Percentiles rank a stretch among this genome's conserved stretches.
These are phyloP conservation scores for Ilex aquifolium DNA, from an alignment of 257 asterid species.

Conservation along the genomic window DNA sequence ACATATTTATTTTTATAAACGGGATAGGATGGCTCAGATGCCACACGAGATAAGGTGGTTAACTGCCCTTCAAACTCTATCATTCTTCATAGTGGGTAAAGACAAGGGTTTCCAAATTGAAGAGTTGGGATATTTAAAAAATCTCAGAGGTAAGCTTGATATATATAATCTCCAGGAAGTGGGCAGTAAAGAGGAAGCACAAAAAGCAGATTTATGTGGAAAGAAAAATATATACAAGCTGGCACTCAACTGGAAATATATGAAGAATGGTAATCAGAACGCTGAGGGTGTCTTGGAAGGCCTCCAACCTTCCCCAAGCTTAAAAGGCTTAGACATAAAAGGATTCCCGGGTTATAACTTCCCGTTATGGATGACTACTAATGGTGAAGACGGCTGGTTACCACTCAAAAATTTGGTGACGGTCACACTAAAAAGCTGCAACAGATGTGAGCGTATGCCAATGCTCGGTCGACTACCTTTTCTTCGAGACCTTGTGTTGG, in stretches of 20 bases:
- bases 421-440: conserved; percentile 3
- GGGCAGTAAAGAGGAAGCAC: background rate
- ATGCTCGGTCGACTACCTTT: conserved; percentile 8
- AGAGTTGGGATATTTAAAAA: background rate
- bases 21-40: background rate
- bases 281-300: conserved; percentile 23
- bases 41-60: background rate
- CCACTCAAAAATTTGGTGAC: conserved; percentile 9
- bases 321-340: background rate
- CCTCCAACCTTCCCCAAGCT: conserved; percentile 19
- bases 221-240: conserved; percentile 1
- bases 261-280: background rate
- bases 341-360: conserved; percentile 10
- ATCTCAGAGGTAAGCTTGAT: background rate
- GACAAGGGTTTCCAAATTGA: background rate
- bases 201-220: background rate
- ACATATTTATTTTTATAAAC: background rate
- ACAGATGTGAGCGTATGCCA: conserved; percentile 16
- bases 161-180: background rate
- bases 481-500: conserved; percentile 6
- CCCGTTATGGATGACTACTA: conserved; percentile 9
- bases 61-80: background rate
- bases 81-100: background rate
- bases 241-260: conserved; percentile 5
- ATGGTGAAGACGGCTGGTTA: background rate